These are phyloP conservation scores for Pythium phragmitis DNA, from an alignment of 352 stramenopile genomes.

Conservation along the genomic window DNA sequence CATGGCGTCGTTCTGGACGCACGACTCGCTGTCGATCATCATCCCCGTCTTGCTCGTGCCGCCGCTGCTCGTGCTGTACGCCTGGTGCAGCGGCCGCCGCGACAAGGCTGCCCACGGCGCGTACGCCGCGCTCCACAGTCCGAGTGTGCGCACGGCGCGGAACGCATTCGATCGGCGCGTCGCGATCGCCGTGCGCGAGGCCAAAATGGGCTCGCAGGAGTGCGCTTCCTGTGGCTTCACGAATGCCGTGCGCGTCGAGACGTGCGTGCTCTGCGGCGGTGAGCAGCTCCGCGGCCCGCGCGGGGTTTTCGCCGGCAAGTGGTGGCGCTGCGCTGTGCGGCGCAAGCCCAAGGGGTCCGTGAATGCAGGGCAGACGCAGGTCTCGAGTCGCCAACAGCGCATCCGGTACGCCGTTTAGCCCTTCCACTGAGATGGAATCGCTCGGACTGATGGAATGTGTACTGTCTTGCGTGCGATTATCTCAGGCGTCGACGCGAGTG, in stretches of 20 bases:
- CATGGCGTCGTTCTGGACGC: slow-evolving; percentile 2
- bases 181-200: slow-evolving; percentile 17
- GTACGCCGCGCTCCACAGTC: slow-evolving; percentile 20
- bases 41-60: slow-evolving; percentile 8
- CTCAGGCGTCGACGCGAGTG: not conserved
- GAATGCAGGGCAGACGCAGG: not conserved
- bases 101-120: slow-evolving; percentile 14
- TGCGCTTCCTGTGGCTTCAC: slow-evolving; percentile 11
- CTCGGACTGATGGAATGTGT: too few species aligned
- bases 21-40: slow-evolving; percentile 10
- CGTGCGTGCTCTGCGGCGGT: slow-evolving; percentile 14
- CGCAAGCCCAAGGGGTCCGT: not conserved
- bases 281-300: not conserved
- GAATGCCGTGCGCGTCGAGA: slow-evolving; percentile 10
- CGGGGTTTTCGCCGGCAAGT: not conserved
- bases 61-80: slow-evolving; percentile 3
- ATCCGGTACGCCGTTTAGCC: not conserved
- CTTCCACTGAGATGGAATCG: too few species aligned
- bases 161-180: slow-evolving; percentile 20
- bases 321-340: slow-evolving; percentile 3
- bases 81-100: slow-evolving; percentile 10
- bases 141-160: slow-evolving; percentile 13
- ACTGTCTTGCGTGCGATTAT: too few species aligned
- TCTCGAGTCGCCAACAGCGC: slow-evolving; percentile 3
- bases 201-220: slow-evolving; percentile 9